These are phyloP conservation scores for Trichophyton benhamiae DNA, from an alignment of 2,329 filamentous ascomycete species.

Conservation along the genomic window DNA sequence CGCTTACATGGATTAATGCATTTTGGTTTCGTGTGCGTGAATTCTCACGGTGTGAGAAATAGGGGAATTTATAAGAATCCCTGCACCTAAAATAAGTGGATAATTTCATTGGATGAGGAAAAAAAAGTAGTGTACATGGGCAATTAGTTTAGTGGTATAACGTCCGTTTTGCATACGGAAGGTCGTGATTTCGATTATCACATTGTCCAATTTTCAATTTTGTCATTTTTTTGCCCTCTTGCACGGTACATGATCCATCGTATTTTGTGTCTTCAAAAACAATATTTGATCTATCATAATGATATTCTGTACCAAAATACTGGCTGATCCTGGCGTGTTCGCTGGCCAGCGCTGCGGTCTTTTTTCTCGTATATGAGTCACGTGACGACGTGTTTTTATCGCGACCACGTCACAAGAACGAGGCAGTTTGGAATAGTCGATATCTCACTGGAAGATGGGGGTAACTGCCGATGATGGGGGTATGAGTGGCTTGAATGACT, in stretches of 20 bases:
- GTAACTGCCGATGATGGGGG: neutral
- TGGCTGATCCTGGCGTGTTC: no score
- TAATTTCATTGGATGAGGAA: no score
- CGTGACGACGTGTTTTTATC: conserved; percentile 2
- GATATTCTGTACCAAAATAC: no score
- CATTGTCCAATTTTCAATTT: conserved; percentile 14
- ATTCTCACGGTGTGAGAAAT: neutral
- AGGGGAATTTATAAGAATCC: no score
- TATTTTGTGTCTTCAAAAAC: no score
- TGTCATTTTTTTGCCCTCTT: conserved; percentile 4
- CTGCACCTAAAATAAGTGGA: no score
- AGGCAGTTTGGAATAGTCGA: neutral
- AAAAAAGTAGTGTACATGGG: no score
- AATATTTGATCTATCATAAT: no score
- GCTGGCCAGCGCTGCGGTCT: no score
- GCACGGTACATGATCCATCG: no score
- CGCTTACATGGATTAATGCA: neutral
- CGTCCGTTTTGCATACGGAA: conserved; percentile 22
- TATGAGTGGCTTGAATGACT: neutral
- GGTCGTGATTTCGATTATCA: conserved; percentile 20
- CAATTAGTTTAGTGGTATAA: conserved; percentile 19
- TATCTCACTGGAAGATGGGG: neutral
- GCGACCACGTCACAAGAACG: neutral
- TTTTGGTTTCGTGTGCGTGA: neutral
- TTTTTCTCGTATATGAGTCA: neutral